These are phyloP conservation scores for Cantharellus cinnabarinus DNA, from an alignment of 768 basidiomycete species.

Conservation along the genomic window DNA sequence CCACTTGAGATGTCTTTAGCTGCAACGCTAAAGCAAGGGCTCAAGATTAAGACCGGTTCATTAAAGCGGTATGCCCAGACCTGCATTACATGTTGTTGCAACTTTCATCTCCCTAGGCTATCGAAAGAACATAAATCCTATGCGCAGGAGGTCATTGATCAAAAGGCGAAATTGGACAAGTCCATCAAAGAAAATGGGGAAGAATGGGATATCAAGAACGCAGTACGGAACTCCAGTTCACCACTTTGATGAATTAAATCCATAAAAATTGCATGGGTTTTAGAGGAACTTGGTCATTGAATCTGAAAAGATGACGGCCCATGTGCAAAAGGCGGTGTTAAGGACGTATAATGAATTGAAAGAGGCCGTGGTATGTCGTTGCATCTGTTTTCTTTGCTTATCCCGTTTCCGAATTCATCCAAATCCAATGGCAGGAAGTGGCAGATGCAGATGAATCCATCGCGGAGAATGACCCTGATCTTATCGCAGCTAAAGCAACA, in stretches of 20 bases:
- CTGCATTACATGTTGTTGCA: neutral
- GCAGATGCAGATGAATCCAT: conserved; percentile 16
- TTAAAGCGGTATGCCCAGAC: conserved; percentile 32
- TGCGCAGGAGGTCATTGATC: conserved; percentile 39
- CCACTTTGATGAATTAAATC: neutral
- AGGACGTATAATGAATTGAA: conserved; percentile 42
- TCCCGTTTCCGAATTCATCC: neutral
- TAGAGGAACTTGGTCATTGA: conserved; percentile 55
- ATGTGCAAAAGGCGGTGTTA: conserved; percentile 39
- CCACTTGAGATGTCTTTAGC: neutral
- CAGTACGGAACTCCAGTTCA: conserved; percentile 24
- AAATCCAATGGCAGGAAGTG: conserved; percentile 16
- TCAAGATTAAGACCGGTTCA: conserved; percentile 56
- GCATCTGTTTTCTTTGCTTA: conserved; percentile 3
- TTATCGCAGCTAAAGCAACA: conserved; percentile 3
- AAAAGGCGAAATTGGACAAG: conserved; percentile 39
- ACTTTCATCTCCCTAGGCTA: conserved; percentile 24
- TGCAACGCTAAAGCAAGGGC: conserved; percentile 25
- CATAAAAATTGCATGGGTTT: neutral
- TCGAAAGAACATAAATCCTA: conserved; percentile 51
- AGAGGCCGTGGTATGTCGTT: conserved; percentile 41
- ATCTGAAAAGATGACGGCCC: conserved; percentile 60
- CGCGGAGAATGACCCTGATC: conserved; percentile 1
- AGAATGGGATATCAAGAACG: conserved; percentile 60
- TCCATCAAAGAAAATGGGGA: conserved; percentile 23